Evolutionary conservation across 2,329 filamentous ascomycete species (phyloP).

Genomic region (Madurella mycetomatis): DNA sequence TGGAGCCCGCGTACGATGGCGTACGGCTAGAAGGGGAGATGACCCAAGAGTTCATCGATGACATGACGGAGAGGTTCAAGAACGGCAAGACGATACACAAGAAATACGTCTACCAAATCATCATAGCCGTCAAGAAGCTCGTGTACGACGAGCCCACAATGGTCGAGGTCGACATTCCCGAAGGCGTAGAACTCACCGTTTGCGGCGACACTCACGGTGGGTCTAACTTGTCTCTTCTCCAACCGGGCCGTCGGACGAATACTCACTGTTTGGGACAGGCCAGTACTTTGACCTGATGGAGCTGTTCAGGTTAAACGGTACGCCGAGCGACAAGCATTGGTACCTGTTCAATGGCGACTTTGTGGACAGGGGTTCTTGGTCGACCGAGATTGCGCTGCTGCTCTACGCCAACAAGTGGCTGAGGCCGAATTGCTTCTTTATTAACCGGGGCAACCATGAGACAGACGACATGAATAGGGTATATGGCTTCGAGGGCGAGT

Average conservation of each 20-base stretch:
- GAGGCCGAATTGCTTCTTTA: conserved; percentile 79
- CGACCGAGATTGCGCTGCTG: conserved; percentile 88
- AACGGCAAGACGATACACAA: conserved; percentile 88
- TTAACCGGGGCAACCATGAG: conserved; percentile 98
- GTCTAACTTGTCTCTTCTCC: background rate
- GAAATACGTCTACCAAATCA: conserved; percentile 97
- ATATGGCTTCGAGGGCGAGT: conserved; percentile 97
- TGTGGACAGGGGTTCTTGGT: conserved; percentile 96
- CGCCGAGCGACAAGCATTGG: conserved; percentile 77
- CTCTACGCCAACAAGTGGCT: conserved; percentile 98
- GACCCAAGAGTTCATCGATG: conserved; percentile 94
- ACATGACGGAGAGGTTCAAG: conserved; percentile 97
- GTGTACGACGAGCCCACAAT: conserved; percentile 92
- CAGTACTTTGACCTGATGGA: conserved; percentile 98
- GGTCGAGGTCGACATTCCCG: conserved; percentile 82
- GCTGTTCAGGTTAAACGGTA: conserved; percentile 87
- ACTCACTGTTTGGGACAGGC: conserved; percentile 46
- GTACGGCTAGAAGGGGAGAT: conserved; percentile 72
- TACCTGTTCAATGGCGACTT: conserved; percentile 99
- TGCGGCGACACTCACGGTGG: conserved; percentile 91
- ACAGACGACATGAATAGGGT: conserved; percentile 99
- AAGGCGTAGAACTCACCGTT: conserved; percentile 78
- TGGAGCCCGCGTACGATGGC: conserved; percentile 84
- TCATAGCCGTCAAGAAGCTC: conserved; percentile 83
- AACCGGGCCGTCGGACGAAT: background rate